A percentile compares a stretch with the other conserved stretches of the same genome.
Evolutionary conservation across 495 filamentous ascomycete genomes (phyloP).

Genomic region (Hyaloscypha variabilis): DNA sequence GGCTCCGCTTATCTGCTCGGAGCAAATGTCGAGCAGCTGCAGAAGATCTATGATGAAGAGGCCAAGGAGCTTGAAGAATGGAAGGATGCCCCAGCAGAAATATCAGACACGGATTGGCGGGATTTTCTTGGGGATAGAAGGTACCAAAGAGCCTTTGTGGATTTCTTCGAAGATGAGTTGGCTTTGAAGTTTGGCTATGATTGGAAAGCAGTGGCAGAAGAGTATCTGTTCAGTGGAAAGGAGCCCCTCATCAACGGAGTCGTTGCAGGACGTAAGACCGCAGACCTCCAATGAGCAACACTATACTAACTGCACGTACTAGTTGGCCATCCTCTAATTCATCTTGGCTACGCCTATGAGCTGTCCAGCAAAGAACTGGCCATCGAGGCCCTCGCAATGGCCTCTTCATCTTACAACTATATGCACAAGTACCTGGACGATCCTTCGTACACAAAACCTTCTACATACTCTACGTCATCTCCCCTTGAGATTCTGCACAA

Average conservation of each 20-base stretch:
- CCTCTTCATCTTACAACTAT: constrained; percentile 70
- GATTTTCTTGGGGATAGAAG: constrained; percentile 73
- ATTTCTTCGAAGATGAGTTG: constrained; percentile 90
- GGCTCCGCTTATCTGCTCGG: constrained; percentile 84
- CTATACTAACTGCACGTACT: constrained; percentile 19
- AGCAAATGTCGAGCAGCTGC: constrained; percentile 69
- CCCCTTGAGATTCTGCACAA: constrained; percentile 68
- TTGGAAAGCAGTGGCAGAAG: constrained; percentile 76
- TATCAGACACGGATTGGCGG: constrained; percentile 82
- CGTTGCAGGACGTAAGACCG: constrained; percentile 71
- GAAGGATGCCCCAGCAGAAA: constrained; percentile 80
- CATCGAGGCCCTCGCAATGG: constrained; percentile 79
- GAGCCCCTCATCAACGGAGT: constrained; percentile 78
- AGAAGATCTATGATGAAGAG: constrained; percentile 78
- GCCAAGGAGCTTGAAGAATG: constrained; percentile 74
- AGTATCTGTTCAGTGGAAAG: constrained; percentile 76
- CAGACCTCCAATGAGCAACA: neutral
- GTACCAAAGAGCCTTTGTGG: constrained; percentile 88
- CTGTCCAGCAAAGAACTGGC: constrained; percentile 75
- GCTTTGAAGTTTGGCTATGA: constrained; percentile 73
- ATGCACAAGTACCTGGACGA: constrained; percentile 82
- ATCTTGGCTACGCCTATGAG: constrained; percentile 87
- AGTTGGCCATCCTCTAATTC: constrained; percentile 90
- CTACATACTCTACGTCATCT: constrained; percentile 54
- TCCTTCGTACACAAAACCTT: constrained; percentile 61